Base-by-base conservation (phyloP, 2,329 filamentous ascomycete species). In the Aphanoascus verrucosus region DNA sequence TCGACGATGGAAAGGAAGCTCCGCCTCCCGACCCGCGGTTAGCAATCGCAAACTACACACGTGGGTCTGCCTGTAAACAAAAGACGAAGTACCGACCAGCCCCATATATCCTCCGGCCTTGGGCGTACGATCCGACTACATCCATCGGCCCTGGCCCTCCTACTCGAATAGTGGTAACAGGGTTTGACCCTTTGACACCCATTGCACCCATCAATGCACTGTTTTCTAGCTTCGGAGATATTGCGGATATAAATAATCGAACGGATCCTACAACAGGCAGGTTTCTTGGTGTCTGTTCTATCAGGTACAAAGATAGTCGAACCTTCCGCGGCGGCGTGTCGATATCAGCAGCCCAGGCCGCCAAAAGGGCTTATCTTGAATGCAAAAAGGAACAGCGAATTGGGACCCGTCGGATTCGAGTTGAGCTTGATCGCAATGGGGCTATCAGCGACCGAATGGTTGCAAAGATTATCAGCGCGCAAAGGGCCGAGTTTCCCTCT, bases 231-330 rank as follows among this genome's bases (percentile, higher is more conserved):
- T 94, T 86, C 70, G 89, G 89, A 51, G 88, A 95, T 55, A 90
- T 98, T 58, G 85, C 85, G 43, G 86, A 90, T 64, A 85, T 94
- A 62, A 89, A 88, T 64, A 96, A 96, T 65, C 91, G 94, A 67
- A 91, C 94, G 63, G 89, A 98, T 68, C 93, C 93, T 7, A 85
- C 90, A 55, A 97, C 90, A 11, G 93, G 93, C 15, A 93, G 88
- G 64, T 94, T 94, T 65, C 78, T 98, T 11, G 93, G 93, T 11
- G 90, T 98, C 65, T 94, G 88, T 59, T 88, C 88, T 14, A 88
- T 98, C 65, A 83, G 85, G 55, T 98, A 94, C 69, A 83, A 85
- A 63, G 91, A 97, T 65, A 81, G 72, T 68, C 71, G 52, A 66
- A 73, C 74, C 59, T 76, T 69, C 60, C 75, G 72, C 64, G 81